phyloP scores from a whole-genome alignment of 371 early-diverging fungal genomes.

The Haplosporangium sp. region DNA sequence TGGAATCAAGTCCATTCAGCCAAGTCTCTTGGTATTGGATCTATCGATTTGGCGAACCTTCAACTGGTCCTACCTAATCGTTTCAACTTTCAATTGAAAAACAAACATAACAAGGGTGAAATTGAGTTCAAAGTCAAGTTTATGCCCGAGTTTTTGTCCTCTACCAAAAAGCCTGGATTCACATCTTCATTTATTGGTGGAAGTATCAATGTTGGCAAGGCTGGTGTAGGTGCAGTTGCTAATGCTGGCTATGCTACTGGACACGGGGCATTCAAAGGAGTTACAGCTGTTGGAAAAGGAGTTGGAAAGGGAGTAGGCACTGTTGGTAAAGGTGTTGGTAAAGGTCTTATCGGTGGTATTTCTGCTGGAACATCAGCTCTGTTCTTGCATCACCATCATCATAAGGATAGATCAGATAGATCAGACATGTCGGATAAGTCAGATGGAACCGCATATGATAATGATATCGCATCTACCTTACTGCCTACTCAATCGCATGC shows the following conservation, averaged over 20 bases:
- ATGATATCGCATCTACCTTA: constrained; percentile 9
- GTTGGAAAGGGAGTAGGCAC: constrained; percentile 59
- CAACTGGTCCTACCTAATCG: constrained; percentile 53
- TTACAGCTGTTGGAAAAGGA: constrained; percentile 65
- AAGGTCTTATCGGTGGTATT: constrained; percentile 42
- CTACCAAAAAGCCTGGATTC: constrained; percentile 38
- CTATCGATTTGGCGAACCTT: no score
- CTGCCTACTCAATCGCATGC: neutral
- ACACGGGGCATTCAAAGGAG: constrained; percentile 62
- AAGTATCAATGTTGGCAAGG: constrained; percentile 44
- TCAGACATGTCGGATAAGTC: constrained; percentile 15
- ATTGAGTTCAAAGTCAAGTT: constrained; percentile 47
- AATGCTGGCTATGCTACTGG: constrained; percentile 59
- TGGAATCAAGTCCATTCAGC: constrained; percentile 82
- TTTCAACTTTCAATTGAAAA: constrained; percentile 50
- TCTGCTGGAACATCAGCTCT: constrained; percentile 59
- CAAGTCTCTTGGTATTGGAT: constrained; percentile 62
- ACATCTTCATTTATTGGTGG: constrained; percentile 55
- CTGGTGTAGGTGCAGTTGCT: constrained; percentile 38
- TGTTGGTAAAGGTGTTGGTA: constrained; percentile 58
- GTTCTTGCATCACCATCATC: constrained; percentile 47
- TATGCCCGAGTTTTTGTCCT: constrained; percentile 50
- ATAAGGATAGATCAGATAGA: constrained; percentile 38
- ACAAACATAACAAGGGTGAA: constrained; percentile 58
- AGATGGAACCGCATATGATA: constrained; percentile 19